phyloP scores from a whole-genome alignment of 2,329 filamentous ascomycete species.

The Colletotrichum siamense region DNA sequence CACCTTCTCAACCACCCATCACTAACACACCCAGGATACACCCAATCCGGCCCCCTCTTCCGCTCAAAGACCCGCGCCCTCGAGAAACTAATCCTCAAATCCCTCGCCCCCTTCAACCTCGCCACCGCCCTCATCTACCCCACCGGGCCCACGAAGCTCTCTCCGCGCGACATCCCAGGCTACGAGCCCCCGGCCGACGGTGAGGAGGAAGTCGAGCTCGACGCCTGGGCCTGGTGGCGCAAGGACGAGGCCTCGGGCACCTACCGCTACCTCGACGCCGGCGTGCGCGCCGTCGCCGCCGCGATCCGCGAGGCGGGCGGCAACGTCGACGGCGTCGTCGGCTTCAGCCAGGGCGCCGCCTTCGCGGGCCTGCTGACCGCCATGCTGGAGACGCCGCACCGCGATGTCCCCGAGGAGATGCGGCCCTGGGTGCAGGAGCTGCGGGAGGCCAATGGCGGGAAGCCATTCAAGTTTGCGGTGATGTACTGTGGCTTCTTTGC shows the following conservation, averaged over 20 bases:
- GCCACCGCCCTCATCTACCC: constrained; percentile 68
- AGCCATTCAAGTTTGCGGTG: constrained; percentile 71
- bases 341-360: constrained; percentile 83
- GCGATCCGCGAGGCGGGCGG: constrained; percentile 68
- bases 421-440: constrained; percentile 48
- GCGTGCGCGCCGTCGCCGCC: constrained; percentile 67
- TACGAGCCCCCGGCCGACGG: constrained; percentile 48
- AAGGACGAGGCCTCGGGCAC: constrained; percentile 65
- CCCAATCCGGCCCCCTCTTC: constrained; percentile 87
- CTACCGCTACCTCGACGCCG: constrained; percentile 75
- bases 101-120: constrained; percentile 65
- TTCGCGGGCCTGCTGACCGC: constrained; percentile 75
- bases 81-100: constrained; percentile 79
- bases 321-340: constrained; percentile 78
- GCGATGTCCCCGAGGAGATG: constrained; percentile 29
- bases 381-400: constrained; percentile 66
- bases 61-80: constrained; percentile 87
- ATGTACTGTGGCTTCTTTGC: constrained; percentile 81
- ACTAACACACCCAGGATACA: constrained; percentile 67
- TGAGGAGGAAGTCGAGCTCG: constrained; percentile 52
- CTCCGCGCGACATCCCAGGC: constrained; percentile 71
- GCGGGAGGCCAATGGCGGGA: constrained; percentile 53
- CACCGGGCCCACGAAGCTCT: constrained; percentile 70
- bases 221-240: constrained; percentile 86
- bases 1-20: not conserved